Percentiles rank a stretch among this genome's conserved stretches.
Evolutionary conservation across 345 rosid species (phyloP).

Genomic region (Mallotus nudiflorus): DNA sequence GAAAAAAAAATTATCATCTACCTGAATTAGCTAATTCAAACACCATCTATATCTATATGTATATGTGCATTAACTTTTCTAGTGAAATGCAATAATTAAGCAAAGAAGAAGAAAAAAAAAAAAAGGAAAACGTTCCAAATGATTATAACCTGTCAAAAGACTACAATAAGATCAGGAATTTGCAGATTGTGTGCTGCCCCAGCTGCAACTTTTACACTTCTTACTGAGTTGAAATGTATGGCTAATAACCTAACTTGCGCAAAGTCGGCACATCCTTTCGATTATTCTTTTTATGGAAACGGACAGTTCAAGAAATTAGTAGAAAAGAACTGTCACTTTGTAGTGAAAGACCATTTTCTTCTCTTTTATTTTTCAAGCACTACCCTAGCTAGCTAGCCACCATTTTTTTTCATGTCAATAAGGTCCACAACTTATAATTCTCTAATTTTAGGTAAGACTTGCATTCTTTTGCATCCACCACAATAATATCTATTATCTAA

Average conservation of each 20-base stretch:
- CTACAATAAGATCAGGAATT: not conserved
- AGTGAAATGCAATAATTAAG: too few species aligned
- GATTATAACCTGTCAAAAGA: not conserved
- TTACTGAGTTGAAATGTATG: not conserved
- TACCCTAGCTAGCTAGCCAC: too few species aligned
- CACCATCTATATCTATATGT: too few species aligned
- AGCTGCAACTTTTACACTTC: not conserved
- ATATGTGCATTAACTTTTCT: too few species aligned
- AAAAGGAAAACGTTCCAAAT: not conserved
- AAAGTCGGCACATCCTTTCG: not conserved
- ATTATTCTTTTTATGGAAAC: not conserved
- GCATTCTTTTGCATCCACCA: too few species aligned
- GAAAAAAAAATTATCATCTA: too few species aligned
- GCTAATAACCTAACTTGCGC: not conserved
- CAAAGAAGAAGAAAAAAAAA: too few species aligned
- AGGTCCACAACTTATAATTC: too few species aligned
- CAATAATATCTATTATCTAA: too few species aligned
- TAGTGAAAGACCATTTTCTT: not conserved
- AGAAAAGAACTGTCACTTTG: not conserved
- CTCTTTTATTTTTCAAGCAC: not conserved
- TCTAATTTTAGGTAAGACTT: too few species aligned
- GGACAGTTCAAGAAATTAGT: not conserved
- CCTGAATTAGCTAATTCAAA: too few species aligned
- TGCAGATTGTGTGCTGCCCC: not conserved
- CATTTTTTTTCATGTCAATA: not conserved